These are phyloP conservation scores for Vitis cinerea DNA, from an alignment of 164 flowering plant species.

Conservation along the genomic window DNA sequence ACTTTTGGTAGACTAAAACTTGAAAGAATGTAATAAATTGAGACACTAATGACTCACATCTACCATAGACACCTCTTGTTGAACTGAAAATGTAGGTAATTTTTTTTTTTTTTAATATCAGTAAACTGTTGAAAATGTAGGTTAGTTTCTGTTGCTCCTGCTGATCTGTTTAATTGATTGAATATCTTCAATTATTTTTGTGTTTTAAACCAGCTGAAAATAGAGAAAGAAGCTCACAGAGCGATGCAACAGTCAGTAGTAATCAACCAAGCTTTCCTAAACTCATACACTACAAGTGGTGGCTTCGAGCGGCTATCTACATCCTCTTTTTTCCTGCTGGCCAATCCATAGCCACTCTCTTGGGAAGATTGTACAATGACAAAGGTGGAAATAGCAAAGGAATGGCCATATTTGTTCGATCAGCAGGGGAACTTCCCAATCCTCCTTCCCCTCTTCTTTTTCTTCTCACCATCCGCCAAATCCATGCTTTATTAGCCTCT, in stretches of 20 bases:
- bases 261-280: background rate
- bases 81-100: no score
- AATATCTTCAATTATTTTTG: no score
- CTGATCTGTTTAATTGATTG: no score
- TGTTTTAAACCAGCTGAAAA: background rate
- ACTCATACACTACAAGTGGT: constrained; percentile 20
- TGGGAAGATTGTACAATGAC: constrained; percentile 34
- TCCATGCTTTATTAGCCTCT: background rate
- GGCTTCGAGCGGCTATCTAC: constrained; percentile 19
- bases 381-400: constrained; percentile 39
- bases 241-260: background rate
- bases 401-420: constrained; percentile 34
- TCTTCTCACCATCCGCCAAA: constrained; percentile 9
- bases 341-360: constrained; percentile 32
- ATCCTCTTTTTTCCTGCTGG: constrained; percentile 21
- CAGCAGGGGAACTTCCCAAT: constrained; percentile 31
- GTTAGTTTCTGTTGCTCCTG: no score
- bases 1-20: no score
- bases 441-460: constrained; percentile 22
- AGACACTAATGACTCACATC: no score
- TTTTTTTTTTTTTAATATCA: no score
- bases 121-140: no score
- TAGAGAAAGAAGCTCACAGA: background rate
- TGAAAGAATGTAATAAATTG: no score
- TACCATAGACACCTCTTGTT: no score